Conservation (phyloP, 116 monocot genomes). For the Thalassia testudinum region DNA sequence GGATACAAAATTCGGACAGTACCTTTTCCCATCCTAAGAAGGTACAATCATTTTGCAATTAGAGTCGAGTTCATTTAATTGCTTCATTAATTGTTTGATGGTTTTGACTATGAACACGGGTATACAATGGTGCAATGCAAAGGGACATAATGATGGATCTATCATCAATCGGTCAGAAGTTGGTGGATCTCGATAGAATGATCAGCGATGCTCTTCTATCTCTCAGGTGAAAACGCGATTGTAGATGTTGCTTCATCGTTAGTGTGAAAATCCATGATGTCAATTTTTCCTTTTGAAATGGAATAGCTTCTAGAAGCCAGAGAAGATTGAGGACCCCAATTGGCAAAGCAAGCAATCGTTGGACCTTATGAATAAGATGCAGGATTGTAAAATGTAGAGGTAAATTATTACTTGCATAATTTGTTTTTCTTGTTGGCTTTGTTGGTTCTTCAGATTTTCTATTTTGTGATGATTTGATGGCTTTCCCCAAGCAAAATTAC, state of each 20-base stretch:
- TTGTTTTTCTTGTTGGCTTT: too few species aligned
- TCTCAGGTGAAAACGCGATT: conserved; percentile 19
- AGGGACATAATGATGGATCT: conserved; percentile 17
- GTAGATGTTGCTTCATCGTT: neutral
- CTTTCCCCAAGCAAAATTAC: too few species aligned
- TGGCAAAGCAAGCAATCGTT: conserved; percentile 65
- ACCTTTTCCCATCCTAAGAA: too few species aligned
- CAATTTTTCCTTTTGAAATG: conserved; percentile 5
- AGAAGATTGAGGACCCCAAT: conserved; percentile 59
- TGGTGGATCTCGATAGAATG: conserved; percentile 54
- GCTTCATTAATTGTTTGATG: too few species aligned
- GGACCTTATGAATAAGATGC: conserved; percentile 81
- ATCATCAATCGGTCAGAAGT: conserved; percentile 15
- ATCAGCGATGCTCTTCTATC: conserved; percentile 56
- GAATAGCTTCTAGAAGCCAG: conserved; percentile 81
- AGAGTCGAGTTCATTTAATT: too few species aligned
- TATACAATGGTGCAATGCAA: too few species aligned
- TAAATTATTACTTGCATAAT: too few species aligned
- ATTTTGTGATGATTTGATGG: too few species aligned
- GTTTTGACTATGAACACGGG: too few species aligned
- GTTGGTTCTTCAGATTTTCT: too few species aligned
- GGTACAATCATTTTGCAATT: too few species aligned
- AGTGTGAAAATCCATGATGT: neutral
- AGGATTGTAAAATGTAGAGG: conserved; percentile 71
- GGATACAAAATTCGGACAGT: too few species aligned